These are phyloP conservation scores for Medicago truncatula DNA, from an alignment of 306 rosid species.

Conservation along the genomic window DNA sequence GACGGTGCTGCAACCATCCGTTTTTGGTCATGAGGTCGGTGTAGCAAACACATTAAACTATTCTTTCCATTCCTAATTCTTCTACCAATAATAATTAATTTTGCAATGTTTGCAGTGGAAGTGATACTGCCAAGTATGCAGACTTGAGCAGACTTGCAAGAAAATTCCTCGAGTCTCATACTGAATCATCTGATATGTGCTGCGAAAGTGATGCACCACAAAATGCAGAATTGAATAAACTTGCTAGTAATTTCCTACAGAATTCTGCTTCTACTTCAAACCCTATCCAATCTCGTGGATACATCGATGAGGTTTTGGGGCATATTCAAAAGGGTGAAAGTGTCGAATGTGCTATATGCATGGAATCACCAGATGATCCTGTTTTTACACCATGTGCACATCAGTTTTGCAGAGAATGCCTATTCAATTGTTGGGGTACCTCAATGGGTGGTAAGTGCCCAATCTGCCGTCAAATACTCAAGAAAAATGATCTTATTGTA, in stretches of 20 bases:
- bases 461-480: conserved; percentile 62
- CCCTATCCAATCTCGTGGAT: conserved; percentile 56
- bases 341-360: conserved; percentile 75
- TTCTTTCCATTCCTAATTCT: background rate
- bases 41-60: conserved; percentile 23
- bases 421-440: conserved; percentile 70
- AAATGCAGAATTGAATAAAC: conserved; percentile 59
- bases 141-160: conserved; percentile 48
- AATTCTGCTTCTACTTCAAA: conserved; percentile 44
- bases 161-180: conserved; percentile 40
- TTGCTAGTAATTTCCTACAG: conserved; percentile 60
- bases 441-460: conserved; percentile 70
- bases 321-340: conserved; percentile 62
- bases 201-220: conserved; percentile 54
- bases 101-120: conserved; percentile 48
- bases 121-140: conserved; percentile 41
- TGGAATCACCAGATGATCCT: conserved; percentile 93
- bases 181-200: conserved; percentile 9
- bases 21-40: conserved; percentile 76
- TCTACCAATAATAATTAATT: conserved; percentile 21
- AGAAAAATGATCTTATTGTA: conserved; percentile 60
- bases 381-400: conserved; percentile 91
- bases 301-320: conserved; percentile 70
- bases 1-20: conserved; percentile 94
- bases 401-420: conserved; percentile 85